phyloP scores from a whole-genome alignment of 2,329 filamentous ascomycete species.

The Graphilbum ipis-grandicollis region DNA sequence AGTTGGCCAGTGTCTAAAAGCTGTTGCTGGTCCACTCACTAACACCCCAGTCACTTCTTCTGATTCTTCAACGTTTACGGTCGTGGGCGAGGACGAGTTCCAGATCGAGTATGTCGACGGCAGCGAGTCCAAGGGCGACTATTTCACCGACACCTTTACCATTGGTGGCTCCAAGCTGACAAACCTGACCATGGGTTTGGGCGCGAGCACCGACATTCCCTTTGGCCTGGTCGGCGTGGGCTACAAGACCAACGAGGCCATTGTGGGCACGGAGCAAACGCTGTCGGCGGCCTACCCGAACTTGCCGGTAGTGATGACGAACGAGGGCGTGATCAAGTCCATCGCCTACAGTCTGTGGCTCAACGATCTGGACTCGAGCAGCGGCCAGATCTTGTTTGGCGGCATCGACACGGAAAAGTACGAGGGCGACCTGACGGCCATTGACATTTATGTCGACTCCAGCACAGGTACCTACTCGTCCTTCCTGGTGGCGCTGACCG shows the following conservation, averaged over 20 bases:
- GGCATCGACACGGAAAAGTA: constrained; percentile 68
- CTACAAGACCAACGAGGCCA: constrained; percentile 37
- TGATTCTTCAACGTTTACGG: constrained; percentile 27
- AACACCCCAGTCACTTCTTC: constrained; percentile 23
- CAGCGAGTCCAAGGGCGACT: constrained; percentile 37
- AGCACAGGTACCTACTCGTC: constrained; percentile 21
- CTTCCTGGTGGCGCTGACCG: constrained; percentile 31
- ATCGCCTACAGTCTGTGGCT: constrained; percentile 58
- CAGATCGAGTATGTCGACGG: constrained; percentile 45
- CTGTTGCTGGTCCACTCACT: too few species aligned
- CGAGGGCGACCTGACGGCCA: constrained; percentile 39
- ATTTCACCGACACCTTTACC: constrained; percentile 37
- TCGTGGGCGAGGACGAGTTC: constrained; percentile 27
- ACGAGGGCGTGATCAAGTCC: constrained; percentile 44
- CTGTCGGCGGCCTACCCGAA: constrained; percentile 28
- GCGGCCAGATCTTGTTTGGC: constrained; percentile 60
- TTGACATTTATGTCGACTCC: constrained; percentile 37
- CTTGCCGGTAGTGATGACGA: constrained; percentile 45
- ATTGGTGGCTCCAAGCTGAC: constrained; percentile 33
- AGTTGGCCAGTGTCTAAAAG: too few species aligned
- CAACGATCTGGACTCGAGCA: constrained; percentile 38
- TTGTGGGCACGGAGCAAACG: constrained; percentile 14
- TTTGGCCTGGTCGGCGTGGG: constrained; percentile 45
- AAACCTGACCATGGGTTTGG: constrained; percentile 43
- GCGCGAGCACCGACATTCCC: constrained; percentile 31